phyloP scores from a whole-genome alignment of 352 stramenopile species.

The Phytopythium sindhum region DNA sequence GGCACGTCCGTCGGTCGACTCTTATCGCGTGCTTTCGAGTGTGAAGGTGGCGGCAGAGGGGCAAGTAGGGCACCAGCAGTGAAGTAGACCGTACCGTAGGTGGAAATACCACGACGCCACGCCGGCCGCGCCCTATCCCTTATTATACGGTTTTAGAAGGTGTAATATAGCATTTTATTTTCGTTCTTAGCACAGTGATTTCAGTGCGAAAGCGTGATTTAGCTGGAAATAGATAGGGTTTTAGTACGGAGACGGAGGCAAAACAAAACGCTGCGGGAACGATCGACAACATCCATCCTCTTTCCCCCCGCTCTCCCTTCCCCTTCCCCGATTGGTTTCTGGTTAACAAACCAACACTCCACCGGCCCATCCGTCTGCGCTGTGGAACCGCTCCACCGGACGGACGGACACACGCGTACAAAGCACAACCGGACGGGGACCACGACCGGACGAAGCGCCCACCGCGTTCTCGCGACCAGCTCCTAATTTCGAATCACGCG shows the following conservation, averaged over 20 bases:
- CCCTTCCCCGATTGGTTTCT: not conserved
- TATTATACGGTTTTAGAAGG: not conserved
- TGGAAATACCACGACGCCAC: constrained; percentile 3
- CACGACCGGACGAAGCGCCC: not conserved
- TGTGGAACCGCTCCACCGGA: not conserved
- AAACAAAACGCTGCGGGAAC: not conserved
- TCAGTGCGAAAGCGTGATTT: not conserved
- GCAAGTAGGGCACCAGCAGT: not conserved
- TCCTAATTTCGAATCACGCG: not conserved
- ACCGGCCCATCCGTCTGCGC: not conserved
- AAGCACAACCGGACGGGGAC: not conserved
- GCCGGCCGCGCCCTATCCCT: not conserved
- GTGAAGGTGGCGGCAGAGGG: constrained; percentile 5
- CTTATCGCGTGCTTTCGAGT: constrained; percentile 2
- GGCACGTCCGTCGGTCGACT: not conserved
- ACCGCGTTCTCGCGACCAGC: not conserved
- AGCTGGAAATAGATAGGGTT: not conserved
- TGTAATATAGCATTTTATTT: not conserved
- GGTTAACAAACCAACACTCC: constrained; percentile 1
- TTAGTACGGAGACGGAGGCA: not conserved
- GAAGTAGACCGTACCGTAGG: not conserved
- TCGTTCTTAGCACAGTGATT: not conserved
- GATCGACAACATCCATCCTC: constrained; percentile 1
- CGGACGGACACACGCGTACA: constrained; percentile 1
- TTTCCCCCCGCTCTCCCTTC: not conserved